Base-by-base conservation (phyloP, 2,329 filamentous ascomycete species). In the Mollisiaceae sp. region DNA sequence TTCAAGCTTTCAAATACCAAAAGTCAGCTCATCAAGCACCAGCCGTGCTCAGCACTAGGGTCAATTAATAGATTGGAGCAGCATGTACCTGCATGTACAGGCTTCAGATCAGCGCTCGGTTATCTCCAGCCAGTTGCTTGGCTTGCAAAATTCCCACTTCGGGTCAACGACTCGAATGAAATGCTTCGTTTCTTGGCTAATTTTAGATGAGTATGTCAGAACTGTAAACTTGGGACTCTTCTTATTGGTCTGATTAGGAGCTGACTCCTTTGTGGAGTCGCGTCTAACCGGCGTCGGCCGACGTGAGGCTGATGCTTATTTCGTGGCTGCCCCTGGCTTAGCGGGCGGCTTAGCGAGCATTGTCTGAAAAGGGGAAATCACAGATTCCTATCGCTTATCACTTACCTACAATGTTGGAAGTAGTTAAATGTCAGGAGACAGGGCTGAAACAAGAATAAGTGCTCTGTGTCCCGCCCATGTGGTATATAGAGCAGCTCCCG, bases 251-350 rank as follows among this genome's bases (percentile, higher is more conserved):
- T 43, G 20, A 5, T 41, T 41, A n/a, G 27, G 56, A 43, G 56
- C 18, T n/a, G 36, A 22, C 27, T 32, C 1, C 14, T 2, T 8
- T 18, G 11, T 24, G 5, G 22, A 18, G 38, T 18, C 27, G 24
- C 27, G 27, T 32, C 27, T 6, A 32, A 32, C 27, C 27, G 27
- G 3, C 27, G 15, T 15, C 57, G 57, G 57, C 57, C 39, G 57
- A 59, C 41, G 22, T 59, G 57, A 59, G 57, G 57, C 57, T 59
- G 57, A 59, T 45, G 57, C 57, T 59, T 27, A 59, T 35, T 43
- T 59, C 20, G 56, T 43, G 36, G n/a, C 8, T 59, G 15, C 20
- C 57, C 22, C 41, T 59, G 22, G 15, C 22, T 55, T 32, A 18
- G 22, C n/a, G 24, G 22, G 22, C 27, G 27, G 50, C 24, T 35